Percentiles rank a stretch among this genome's conserved stretches.
Conservation (phyloP, 441 rosid species). For the Francoa sonchifolia region DNA sequence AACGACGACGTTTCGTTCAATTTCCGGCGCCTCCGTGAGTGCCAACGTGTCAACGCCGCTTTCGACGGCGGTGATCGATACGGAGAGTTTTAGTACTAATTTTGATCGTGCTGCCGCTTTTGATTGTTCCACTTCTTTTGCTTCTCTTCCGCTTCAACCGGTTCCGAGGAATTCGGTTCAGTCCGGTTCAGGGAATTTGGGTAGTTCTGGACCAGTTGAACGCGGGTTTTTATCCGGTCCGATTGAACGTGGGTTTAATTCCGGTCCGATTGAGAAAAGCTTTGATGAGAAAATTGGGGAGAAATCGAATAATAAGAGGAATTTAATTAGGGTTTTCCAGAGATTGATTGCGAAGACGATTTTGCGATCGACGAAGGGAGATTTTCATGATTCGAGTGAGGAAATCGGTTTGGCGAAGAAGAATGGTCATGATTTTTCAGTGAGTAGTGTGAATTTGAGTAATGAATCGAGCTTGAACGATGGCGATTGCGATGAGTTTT, state of each 20-base stretch:
- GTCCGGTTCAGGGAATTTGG: slow-evolving; percentile 16
- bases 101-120: slow-evolving; percentile 40
- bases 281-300: slow-evolving; percentile 20
- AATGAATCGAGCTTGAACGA: slow-evolving; percentile 29
- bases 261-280: slow-evolving; percentile 32
- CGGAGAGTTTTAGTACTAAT: slow-evolving; percentile 20
- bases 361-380: slow-evolving; percentile 13
- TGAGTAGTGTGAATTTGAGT: slow-evolving; percentile 20
- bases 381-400: slow-evolving; percentile 10
- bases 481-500: slow-evolving; percentile 24
- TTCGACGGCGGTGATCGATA: slow-evolving; percentile 26
- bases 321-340: slow-evolving; percentile 16
- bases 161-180: slow-evolving; percentile 28
- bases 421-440: slow-evolving; percentile 18
- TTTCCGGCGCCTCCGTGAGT: slow-evolving; percentile 67
- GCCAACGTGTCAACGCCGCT: slow-evolving; percentile 47
- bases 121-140: slow-evolving; percentile 43
- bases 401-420: slow-evolving; percentile 10
- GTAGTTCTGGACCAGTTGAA: slow-evolving; percentile 49
- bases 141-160: slow-evolving; percentile 50
- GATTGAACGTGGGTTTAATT: slow-evolving; percentile 43
- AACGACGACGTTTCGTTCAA: slow-evolving; percentile 33
- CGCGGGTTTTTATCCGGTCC: slow-evolving; percentile 53
- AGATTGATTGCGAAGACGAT: slow-evolving; percentile 20
- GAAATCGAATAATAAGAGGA: slow-evolving; percentile 16